Evolutionary conservation across 1,284 basidiomycete genomes (phyloP), one percentile per base, ranked within the genome.

Genomic region (Ceratobasidium sp.): DNA sequence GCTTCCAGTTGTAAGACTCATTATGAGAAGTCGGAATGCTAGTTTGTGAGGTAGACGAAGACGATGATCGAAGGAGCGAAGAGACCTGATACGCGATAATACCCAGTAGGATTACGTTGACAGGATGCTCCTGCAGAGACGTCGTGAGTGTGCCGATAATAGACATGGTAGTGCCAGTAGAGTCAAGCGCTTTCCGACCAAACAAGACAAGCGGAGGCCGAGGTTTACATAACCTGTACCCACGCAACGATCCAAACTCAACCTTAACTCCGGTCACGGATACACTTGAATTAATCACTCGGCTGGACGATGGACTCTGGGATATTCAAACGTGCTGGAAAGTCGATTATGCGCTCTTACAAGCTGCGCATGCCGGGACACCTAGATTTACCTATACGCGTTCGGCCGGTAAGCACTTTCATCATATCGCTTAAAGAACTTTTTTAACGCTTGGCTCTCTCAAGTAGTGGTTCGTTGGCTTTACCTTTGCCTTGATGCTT

Each of bases 1-100:
- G 93, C 86, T 94, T 89, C 95, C 94, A 96, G 80, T 94, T 92
- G 86, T 97, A 96, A 1, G 89, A 89, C 11, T 89, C 85, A 82
- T 92, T 91, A 87, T 93, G 94, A 80, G 93, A 91, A 77, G 86
- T 85, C 1, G 92, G 91, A 15, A 90, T 59, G 34, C 40, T 59
- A 11, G n/a, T 29, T 57, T 70, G 68, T 17, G 37, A 2, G 15
- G 37, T 15, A 11, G 68, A 22, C 13, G 68, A 70, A 11, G 51
- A n/a, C 1, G 52, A 56, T 4, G 54, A 70, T 25, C 68, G 68
- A 32, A 70, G 37, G 51, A 70, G 32, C 8, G 68, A 70, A 17
- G 52, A 57, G n/a, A 70, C 34, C 25, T 70, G 68, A 37, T 70
- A 70, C 4, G 52, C 25, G n/a, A 70, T 57, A 29, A 70, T 44